These are phyloP conservation scores for Komagataella ulmi DNA, from an alignment of 805 yeast species.

Conservation along the genomic window DNA sequence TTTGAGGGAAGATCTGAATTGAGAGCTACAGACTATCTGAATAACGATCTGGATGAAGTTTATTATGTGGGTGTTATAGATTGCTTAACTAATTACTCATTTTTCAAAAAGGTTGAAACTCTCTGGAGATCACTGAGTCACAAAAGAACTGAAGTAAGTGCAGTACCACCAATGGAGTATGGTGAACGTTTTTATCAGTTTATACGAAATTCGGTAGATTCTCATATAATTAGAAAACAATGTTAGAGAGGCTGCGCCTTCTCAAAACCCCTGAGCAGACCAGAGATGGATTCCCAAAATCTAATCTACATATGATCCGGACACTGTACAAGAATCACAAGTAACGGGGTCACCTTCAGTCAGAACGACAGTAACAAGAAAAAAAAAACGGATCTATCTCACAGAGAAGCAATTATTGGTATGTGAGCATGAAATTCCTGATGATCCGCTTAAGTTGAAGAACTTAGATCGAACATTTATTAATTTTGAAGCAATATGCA, in stretches of 20 bases:
- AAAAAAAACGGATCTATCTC: no score
- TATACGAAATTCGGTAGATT: conserved; percentile 21
- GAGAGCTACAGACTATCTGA: conserved; percentile 28
- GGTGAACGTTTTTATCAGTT: conserved; percentile 77
- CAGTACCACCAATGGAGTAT: conserved; percentile 83
- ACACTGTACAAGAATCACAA: no score
- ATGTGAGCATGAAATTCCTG: no score
- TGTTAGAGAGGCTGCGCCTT: background rate
- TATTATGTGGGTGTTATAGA: conserved; percentile 93
- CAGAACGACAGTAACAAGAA: no score
- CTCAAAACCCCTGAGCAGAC: no score
- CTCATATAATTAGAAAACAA: background rate
- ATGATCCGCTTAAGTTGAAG: no score
- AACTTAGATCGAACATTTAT: no score
- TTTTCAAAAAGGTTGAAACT: conserved; percentile 71
- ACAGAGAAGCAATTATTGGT: no score
- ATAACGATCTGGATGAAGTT: conserved; percentile 50
- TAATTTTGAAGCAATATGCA: no score
- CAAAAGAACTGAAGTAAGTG: conserved; percentile 60
- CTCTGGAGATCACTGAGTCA: conserved; percentile 68
- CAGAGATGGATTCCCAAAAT: no score
- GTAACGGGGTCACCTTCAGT: no score
- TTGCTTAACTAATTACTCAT: conserved; percentile 72
- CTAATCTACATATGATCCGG: no score
- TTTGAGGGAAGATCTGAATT: background rate